phyloP scores from a whole-genome alignment of 805 yeast species.

The Kazachstania africana region DNA sequence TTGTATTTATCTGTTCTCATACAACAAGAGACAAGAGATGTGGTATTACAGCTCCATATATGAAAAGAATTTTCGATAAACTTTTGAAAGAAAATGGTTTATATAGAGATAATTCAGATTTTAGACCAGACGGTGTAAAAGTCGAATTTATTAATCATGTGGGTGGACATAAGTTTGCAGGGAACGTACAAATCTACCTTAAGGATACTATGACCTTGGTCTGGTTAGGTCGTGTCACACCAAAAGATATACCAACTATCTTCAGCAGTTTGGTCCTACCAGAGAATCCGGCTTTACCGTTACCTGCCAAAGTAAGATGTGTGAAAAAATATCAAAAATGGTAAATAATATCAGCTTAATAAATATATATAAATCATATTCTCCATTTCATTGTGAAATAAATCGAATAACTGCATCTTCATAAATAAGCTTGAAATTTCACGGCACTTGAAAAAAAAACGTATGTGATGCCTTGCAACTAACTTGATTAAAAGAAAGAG shows the following conservation, averaged over 20 bases:
- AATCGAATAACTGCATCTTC: no score
- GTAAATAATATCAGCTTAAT: conserved; percentile 10
- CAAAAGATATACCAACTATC: conserved; percentile 61
- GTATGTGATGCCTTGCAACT: no score
- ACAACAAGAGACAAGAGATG: conserved; percentile 84
- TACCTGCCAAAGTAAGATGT: conserved; percentile 49
- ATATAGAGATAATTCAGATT: conserved; percentile 67
- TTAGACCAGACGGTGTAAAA: conserved; percentile 59
- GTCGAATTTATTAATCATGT: conserved; percentile 73
- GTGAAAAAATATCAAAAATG: conserved; percentile 33
- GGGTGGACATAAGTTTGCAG: conserved; percentile 94
- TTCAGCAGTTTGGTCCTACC: conserved; percentile 64
- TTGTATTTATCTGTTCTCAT: conserved; percentile 78
- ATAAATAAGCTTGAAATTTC: no score
- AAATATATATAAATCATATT: no score
- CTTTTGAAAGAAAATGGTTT: conserved; percentile 61
- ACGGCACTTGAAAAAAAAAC: no score
- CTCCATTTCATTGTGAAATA: no score
- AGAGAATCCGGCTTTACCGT: conserved; percentile 58
- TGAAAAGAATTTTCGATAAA: conserved; percentile 67
- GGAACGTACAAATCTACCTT: conserved; percentile 71
- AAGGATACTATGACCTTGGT: conserved; percentile 40
- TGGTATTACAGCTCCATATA: conserved; percentile 85
- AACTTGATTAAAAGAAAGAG: no score
- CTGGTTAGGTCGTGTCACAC: conserved; percentile 83